Base-by-base conservation (phyloP, 2,329 filamentous ascomycete species). In the Mycocentrospora acerina region DNA sequence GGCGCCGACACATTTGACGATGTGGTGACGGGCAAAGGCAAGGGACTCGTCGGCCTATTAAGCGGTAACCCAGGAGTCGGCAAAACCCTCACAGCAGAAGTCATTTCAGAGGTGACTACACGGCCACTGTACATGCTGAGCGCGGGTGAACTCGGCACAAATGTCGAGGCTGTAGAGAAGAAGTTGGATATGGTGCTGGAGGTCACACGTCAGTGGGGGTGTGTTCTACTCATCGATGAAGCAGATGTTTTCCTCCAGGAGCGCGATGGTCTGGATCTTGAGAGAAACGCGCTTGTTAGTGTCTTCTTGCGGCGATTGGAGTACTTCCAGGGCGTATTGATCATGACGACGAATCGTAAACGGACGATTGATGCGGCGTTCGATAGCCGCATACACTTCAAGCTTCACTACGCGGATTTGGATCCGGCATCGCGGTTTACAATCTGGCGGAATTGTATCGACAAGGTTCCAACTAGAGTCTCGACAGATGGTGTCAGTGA, bases 61-160 rank as follows among this genome's bases (percentile, higher is more conserved):
- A 56, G 56, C 13, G 58, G 58, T 2, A 51, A 48, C 1, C 58
- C 58, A 8, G 58, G 58, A 7, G 57, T 57, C 15, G 58, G 58
- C 12, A 59, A 59, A 24, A 59, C 53, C 2, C 43, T 59, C 15
- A 59, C 56, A 1, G 48, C 44, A 5, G 56, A 57, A 33, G 46
- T 42, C 2, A 48, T 57, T 14, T 51, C 53, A 9, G 44, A 55
- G 32, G 44, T 53, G 13, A 44, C 48, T 43, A 46, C 53, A 38
- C 41, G 54, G 3, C 51, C 50, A 4, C 42, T 57, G 9, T 93
- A 93, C 64, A 88, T 87, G 77, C 86, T 88, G 30, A 86, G 81
- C 4, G 86, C 86, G 0, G 88, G 88, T 14, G 76, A 80, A 36
- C 64, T 80, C 0, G 76, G 76, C 9, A 64, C 69, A 10, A 62